Base-by-base conservation (phyloP, 2,329 filamentous ascomycete species). In the Aspergillus niger region DNA sequence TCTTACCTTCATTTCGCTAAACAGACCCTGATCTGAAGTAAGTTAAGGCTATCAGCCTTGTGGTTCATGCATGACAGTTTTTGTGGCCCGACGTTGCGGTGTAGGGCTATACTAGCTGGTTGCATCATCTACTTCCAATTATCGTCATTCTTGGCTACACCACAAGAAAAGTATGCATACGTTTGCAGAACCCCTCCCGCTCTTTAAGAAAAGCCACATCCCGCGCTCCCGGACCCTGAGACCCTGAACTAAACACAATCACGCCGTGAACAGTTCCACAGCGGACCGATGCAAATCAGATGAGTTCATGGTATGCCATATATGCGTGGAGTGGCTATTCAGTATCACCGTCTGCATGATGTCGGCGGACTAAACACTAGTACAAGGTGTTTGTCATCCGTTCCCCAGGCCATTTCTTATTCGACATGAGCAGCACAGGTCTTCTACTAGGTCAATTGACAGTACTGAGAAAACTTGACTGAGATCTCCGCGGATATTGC, bases 201-300 rank as follows among this genome's bases (percentile, higher is more conserved):
- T 32, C 24, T 30, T 49, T 44, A 44, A 13, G 7, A 49, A 13
- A 49, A 30, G 47, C 47, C 24, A 28, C 44, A 48, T 48, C 36
- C 52, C 41, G 39, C 17, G n/a, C 28, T 30, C 47, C 24, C 32
- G 39, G 39, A 55, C 53, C 53, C 53, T 55, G 53, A 55, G 53
- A 47, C 53, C 39, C 53, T 44, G 53, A 10, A 17, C 53, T 55
- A 55, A n/a, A 41, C 26, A 44, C 22, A 38, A 55, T 28, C 39
- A 30, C 11, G 52, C 8, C 13, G 26, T 28, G 38, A 15, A 43
- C n/a, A 44, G 52, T 55, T 55, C 52, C 52, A 44, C 38, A 43
- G 52, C 38, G 39, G 52, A 43, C 39, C 36, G 52, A 50, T 10
- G 24, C 47, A 28, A 30, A 26, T 30, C 47, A 30, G 26, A 50